Base-by-base conservation (phyloP, 1,284 basidiomycete genomes). In the Mycena sp. region DNA sequence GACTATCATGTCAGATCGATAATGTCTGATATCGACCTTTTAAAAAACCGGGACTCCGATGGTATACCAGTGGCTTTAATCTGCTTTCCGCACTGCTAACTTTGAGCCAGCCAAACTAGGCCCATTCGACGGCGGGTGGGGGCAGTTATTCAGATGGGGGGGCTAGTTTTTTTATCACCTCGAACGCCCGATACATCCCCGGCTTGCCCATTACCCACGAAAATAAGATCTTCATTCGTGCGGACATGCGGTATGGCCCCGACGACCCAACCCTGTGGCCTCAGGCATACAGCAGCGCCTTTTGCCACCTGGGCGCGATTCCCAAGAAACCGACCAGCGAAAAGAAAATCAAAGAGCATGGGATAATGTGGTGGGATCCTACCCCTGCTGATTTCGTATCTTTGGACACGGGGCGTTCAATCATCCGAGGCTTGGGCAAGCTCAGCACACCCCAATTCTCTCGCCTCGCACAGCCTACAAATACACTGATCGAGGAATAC, bases 301-400 rank as follows among this genome's bases (percentile, higher is more conserved):
- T n/a, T 16, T 2, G 7, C 9, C 54, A 56, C 44, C 21, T 56
- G 2, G 54, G 30, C 14, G 30, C 30, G 16, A 46, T 56, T 16
- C 53, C 41, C 10, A 43, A 30, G 14, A 26, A 21, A 10, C 54
- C 32, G 5, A 12, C 32, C 7, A 37, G 21, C 1, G 32, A 35
- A 2, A 4, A 4, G 25, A 30, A 6, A 10, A 25, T 4, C 6
- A 17, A 17, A 16, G 19, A 4, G 12, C 9, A 25, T 7, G 6
- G 19, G 4, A 44, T 46, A 11, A 38, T 58, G 35, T 58, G 37
- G 45, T 58, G 56, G 45, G 32, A 58, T n/a, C 46, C 56, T 9
- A 7, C 12, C 10, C 45, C 10, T 10, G n/a, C 4, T 6, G 45
- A 48, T 16, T 57, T 57, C 14, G 14, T 21, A 4, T 41, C 37